Evolutionary conservation across 768 basidiomycete genomes (phyloP).

Genomic region (Albatrellus ellisii): DNA sequence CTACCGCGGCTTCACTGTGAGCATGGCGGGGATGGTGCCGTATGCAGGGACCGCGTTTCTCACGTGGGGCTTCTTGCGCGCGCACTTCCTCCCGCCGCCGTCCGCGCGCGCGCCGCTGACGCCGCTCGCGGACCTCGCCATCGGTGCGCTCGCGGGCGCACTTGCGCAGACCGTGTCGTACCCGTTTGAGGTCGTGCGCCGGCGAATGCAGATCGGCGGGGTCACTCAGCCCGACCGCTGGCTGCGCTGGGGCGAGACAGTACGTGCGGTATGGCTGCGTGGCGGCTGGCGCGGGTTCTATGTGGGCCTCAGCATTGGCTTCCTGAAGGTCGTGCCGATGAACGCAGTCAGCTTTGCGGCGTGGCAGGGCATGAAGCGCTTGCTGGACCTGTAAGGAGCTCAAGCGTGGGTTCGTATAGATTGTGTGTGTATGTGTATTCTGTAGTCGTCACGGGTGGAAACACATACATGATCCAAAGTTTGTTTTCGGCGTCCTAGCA

Average conservation of each 20-base stretch:
- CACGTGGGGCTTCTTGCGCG: constrained; percentile 71
- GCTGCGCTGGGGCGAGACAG: constrained; percentile 71
- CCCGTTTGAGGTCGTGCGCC: constrained; percentile 85
- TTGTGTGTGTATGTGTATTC: no score
- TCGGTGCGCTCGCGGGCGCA: constrained; percentile 80
- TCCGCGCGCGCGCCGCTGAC: constrained; percentile 17
- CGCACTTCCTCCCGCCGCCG: constrained; percentile 37
- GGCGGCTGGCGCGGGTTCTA: constrained; percentile 85
- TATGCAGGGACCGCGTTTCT: constrained; percentile 95
- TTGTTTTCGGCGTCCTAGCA: no score
- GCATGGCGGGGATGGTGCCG: constrained; percentile 84
- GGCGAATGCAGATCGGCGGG: constrained; percentile 94
- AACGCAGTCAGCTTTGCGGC: constrained; percentile 83
- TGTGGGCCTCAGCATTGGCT: constrained; percentile 84
- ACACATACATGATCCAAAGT: no score
- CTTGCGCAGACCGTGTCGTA: constrained; percentile 85
- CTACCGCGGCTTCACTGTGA: constrained; percentile 95
- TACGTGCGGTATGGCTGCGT: constrained; percentile 45
- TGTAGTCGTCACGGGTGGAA: no score
- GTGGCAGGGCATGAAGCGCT: constrained; percentile 73
- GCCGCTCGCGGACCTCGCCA: constrained; percentile 54
- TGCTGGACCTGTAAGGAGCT: constrained; percentile 25
- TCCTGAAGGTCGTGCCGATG: constrained; percentile 93
- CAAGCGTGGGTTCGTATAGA: no score
- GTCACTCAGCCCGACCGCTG: constrained; percentile 64